Base-by-base conservation (phyloP, 2,329 filamentous ascomycete species). In the Cladosporium cucumerinum region DNA sequence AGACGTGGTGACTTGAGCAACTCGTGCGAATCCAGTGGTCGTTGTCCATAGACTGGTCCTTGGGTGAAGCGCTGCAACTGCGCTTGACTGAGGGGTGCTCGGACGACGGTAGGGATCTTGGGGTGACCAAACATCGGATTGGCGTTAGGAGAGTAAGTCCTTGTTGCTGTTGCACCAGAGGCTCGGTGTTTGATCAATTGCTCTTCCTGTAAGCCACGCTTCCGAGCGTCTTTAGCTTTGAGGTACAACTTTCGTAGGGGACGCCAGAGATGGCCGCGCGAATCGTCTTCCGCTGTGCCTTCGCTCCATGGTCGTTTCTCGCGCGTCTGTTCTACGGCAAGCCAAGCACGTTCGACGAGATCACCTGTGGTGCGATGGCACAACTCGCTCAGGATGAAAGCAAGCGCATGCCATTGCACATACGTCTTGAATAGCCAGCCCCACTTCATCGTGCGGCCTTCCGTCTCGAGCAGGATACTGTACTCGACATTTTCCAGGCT, bases 401-500 rank as follows among this genome's bases (percentile, higher is more conserved):
- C 86, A 43, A 88, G 79, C 2, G 85, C 84, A 71, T 88, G 86
- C 86, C 86, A 89, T 71, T 89, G 87, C 69, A 87, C 83, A 65
- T 88, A 87, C 1, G 85, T 87, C 25, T 81, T 79, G 77, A 88
- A 88, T 0, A 88, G 78, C 87, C 87, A 89, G 46, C 83, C 81
- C 87, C 87, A 89, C 71, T 86, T 85, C 70, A 82, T 80, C 0
- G 85, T 88, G 14, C 82, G 80, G 39, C 82, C 79, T 69, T 92
- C 88, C 0, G 82, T 85, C 70, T 89, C 86, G 16, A 93, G 78
- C 1, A 90, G 81, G 57, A 88, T 80, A 21, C 85, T 85, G 72
- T 90, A 87, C 74, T 93, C 90, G 55, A 92, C 84, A 28, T 93
- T 87, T 71, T 93, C 90, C 28, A 93, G 83, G 2, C 89, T 87